These are phyloP conservation scores for Helianthus tuberosus DNA, from an alignment of 129 eudicot genomes.

Conservation along the genomic window DNA sequence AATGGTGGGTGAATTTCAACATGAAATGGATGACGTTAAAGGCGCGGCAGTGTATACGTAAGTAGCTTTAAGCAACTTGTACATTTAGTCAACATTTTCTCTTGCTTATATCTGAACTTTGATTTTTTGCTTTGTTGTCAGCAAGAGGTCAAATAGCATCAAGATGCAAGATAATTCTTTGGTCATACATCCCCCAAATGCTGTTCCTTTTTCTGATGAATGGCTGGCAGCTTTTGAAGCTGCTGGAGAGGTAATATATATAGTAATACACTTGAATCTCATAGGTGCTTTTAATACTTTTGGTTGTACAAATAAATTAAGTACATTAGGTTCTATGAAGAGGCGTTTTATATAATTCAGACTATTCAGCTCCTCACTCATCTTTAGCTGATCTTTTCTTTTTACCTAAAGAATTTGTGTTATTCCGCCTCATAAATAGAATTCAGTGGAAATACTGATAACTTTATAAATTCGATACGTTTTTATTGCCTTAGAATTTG, in stretches of 20 bases:
- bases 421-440: too few relatives aligned
- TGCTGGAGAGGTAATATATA: slow-evolving; percentile 87
- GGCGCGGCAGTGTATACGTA: slow-evolving; percentile 37
- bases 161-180: slow-evolving; percentile 33
- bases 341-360: not conserved
- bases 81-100: slow-evolving; percentile 6
- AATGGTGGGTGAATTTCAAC: slow-evolving; percentile 24
- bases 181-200: slow-evolving; percentile 55
- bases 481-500: too few relatives aligned
- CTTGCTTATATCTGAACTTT: slow-evolving; percentile 20
- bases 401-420: not conserved
- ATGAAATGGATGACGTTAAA: slow-evolving; percentile 18
- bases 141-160: slow-evolving; percentile 44
- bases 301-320: slow-evolving; percentile 11
- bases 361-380: not conserved
- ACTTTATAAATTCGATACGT: too few relatives aligned
- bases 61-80: slow-evolving; percentile 32
- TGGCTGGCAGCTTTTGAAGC: slow-evolving; percentile 99
- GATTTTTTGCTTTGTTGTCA: slow-evolving; percentile 32
- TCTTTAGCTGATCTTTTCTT: not conserved
- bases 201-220: slow-evolving; percentile 94
- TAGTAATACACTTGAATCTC: slow-evolving; percentile 12
- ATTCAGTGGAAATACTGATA: too few relatives aligned
- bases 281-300: slow-evolving; percentile 12
- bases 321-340: slow-evolving; percentile 7